A percentile compares a stretch with the other conserved stretches of the same genome.
Evolutionary conservation across 2,329 filamentous ascomycete species (phyloP).

Genomic region (Xylariaceae sp.): DNA sequence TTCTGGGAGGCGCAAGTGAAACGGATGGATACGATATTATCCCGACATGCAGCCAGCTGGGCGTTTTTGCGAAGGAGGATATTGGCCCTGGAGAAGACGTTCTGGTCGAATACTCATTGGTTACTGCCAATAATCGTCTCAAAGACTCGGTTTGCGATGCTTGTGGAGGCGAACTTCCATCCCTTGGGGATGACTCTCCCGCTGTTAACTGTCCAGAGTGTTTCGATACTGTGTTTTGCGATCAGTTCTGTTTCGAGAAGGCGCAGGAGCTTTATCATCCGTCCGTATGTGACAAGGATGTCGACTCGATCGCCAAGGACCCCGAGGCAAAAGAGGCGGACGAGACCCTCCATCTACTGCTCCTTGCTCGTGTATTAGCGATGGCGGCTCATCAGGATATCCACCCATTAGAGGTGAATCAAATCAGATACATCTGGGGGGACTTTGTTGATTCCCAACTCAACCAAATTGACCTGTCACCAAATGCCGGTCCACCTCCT

Average conservation of each 20-base stretch:
- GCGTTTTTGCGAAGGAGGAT: constrained; percentile 83
- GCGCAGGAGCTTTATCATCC: constrained; percentile 62
- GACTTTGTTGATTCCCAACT: constrained; percentile 56
- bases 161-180: constrained; percentile 72
- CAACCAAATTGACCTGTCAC: constrained; percentile 54
- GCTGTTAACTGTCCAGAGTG: constrained; percentile 60
- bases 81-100: constrained; percentile 74
- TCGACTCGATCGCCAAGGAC: constrained; percentile 65
- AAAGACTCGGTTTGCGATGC: constrained; percentile 88
- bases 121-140: constrained; percentile 85
- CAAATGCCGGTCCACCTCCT: constrained; percentile 55
- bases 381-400: constrained; percentile 58
- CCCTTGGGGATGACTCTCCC: constrained; percentile 46
- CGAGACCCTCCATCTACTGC: constrained; percentile 60
- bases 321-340: constrained; percentile 58
- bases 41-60: constrained; percentile 71
- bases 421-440: constrained; percentile 68
- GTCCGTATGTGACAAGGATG: constrained; percentile 63
- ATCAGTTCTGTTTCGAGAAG: constrained; percentile 54
- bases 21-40: constrained; percentile 49
- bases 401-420: constrained; percentile 62
- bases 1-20: constrained; percentile 56
- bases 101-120: constrained; percentile 76
- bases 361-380: constrained; percentile 62
- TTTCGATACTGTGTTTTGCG: constrained; percentile 66